phyloP scores from a whole-genome alignment of 129 eudicot genomes.

The Daucus carota region DH1_v3.0 NC_030384.2:42524501-42525000 shows the following conservation, averaged over 20 bases:
- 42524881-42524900: conserved; percentile 48
- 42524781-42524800: conserved; percentile 52
- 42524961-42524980: neutral
- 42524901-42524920: conserved; percentile 16
- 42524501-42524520: conserved; percentile 56
- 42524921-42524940: conserved; percentile 9
- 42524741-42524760: conserved; percentile 35
- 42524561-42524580: conserved; percentile 47
- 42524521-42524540: conserved; percentile 49
- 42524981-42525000: neutral
- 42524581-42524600: conserved; percentile 53
- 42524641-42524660: conserved; percentile 50
- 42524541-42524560: conserved; percentile 36
- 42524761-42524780: conserved; percentile 47
- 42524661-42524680: conserved; percentile 36
- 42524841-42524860: conserved; percentile 68
- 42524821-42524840: conserved; percentile 65
- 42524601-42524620: conserved; percentile 52
- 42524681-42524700: conserved; percentile 70
- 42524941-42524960: conserved; percentile 10
- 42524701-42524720: conserved; percentile 47
- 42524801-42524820: conserved; percentile 68
- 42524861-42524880: conserved; percentile 30
- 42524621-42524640: conserved; percentile 70
- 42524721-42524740: conserved; percentile 49